Evolutionary conservation across 495 filamentous ascomycete species (phyloP), one percentile per base, ranked within the genome.

Genomic region (Aspergillus ostianus): DNA sequence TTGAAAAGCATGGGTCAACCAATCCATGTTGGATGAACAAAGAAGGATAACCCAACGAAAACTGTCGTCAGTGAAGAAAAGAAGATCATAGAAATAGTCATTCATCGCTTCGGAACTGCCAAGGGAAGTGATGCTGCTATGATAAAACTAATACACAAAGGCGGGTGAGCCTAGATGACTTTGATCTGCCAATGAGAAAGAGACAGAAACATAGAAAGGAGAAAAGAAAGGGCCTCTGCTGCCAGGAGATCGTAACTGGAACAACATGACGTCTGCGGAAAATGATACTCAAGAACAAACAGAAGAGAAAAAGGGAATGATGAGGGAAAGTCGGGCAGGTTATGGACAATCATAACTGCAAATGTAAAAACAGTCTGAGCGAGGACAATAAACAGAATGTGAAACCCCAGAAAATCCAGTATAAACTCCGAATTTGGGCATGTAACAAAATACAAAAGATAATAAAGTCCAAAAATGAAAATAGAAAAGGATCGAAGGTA

Each of bases 201-300:
- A 58, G 59, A 69, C 53, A 69, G 69, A 64, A 71, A 66, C 60
- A 61, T 57, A 59, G 51, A 62, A 65, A 64, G 50, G 58, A 65
- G 60, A 63, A 64, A 66, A 53, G 55, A 63, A 59, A 51, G 54
- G 55, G 57, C 64, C 59, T 67, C 63, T 65, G 63, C 65, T 67
- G 63, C 73, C 73, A 78, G 72, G 55, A 56, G 66, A 54, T 75
- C 75, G 66, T 78, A 61, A 76, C 74, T 78, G 75, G 71, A 67
- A 62, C 67, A 64, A 66, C 64, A 58, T 64, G 57, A 57, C 58
- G 57, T 61, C 56, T 53, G 56, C 41, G 57, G 59, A 57, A 58
- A 62, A 56, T 57, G 61, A 55, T 50, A 60, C 57, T 65, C 54
- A 55, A 53, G 64, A 53, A 64, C 46, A 55, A 61, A 53, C 67